These are phyloP conservation scores for Chlamydomonas incerta DNA, from an alignment of 139 green algal species.

Conservation along the genomic window DNA sequence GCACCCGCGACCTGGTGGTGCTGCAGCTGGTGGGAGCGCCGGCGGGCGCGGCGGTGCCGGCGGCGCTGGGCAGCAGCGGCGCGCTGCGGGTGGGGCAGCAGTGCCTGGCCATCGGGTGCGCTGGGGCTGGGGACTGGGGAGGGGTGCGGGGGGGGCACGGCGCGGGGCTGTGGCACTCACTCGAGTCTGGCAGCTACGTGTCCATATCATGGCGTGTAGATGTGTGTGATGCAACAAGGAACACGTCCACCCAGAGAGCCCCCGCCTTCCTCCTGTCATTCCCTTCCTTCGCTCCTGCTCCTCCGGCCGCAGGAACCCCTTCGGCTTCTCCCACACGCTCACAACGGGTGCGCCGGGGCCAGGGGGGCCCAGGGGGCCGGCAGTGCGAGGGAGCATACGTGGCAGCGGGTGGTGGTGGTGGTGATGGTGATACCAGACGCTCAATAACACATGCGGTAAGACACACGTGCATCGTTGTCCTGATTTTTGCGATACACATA, in stretches of 20 bases:
- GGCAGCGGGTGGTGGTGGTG: too few relatives aligned
- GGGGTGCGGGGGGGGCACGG: not conserved
- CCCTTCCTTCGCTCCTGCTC: not conserved
- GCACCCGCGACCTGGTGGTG: conserved; percentile 75
- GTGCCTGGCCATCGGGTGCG: conserved; percentile 71
- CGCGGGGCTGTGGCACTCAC: too few relatives aligned
- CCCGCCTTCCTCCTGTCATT: too few relatives aligned
- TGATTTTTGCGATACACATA: too few relatives aligned
- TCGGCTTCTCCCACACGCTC: conserved; percentile 88
- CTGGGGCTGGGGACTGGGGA: not conserved
- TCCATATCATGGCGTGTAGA: too few relatives aligned
- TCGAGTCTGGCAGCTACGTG: too few relatives aligned
- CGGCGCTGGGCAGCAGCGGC: conserved; percentile 62
- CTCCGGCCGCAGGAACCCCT: conserved; percentile 81
- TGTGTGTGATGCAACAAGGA: too few relatives aligned
- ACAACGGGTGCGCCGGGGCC: conserved; percentile 67
- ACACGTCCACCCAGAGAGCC: too few relatives aligned
- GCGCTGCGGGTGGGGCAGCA: conserved; percentile 78
- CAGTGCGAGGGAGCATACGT: too few relatives aligned
- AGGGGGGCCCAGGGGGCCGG: not conserved
- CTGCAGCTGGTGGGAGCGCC: conserved; percentile 62
- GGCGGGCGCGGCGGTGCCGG: conserved; percentile 55
- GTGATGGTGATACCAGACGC: too few relatives aligned
- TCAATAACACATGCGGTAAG: too few relatives aligned
- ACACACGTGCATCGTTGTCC: too few relatives aligned